A percentile compares a stretch with the other conserved stretches of the same genome.
Evolutionary conservation across 306 rosid genomes (phyloP).

Genomic region (cucumber (Cucumis sativus)): DNA sequence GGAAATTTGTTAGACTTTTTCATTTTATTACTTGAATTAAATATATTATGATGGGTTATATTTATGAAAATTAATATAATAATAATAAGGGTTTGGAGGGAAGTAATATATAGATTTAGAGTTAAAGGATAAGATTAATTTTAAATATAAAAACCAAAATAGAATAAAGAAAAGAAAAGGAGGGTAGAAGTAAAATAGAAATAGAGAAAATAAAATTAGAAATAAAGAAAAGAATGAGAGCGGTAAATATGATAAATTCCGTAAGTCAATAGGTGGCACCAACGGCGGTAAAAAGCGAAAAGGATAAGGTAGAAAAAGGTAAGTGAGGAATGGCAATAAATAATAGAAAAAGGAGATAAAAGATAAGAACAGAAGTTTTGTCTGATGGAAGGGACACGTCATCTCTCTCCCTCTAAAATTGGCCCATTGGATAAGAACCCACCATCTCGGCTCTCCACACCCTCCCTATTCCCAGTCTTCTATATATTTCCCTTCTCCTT

Average conservation of each 20-base stretch:
- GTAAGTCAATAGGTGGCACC: neutral
- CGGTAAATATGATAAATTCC: neutral
- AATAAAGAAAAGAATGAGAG: neutral
- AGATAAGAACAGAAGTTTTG: slow-evolving; percentile 21
- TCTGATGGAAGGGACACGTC: slow-evolving; percentile 7
- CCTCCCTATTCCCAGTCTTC: neutral
- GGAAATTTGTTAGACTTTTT: too few species aligned
- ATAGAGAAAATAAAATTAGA: too few species aligned
- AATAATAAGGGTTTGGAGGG: too few species aligned
- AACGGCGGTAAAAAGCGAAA: neutral
- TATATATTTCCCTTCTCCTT: slow-evolving; percentile 6
- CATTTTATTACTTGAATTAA: too few species aligned
- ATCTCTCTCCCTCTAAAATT: slow-evolving; percentile 24
- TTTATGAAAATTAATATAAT: too few species aligned
- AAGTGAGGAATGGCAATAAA: slow-evolving; percentile 8
- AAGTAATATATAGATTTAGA: too few species aligned
- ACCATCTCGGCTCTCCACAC: neutral
- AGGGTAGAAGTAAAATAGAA: too few species aligned
- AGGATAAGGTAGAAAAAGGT: neutral
- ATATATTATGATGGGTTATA: too few species aligned
- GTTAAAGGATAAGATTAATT: too few species aligned
- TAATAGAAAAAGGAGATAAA: neutral
- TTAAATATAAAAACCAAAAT: too few species aligned
- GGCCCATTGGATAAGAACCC: slow-evolving; percentile 43
- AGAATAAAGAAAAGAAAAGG: too few species aligned